phyloP scores from a whole-genome alignment of 805 yeast species.

The Suhomyces vadensis region DNA sequence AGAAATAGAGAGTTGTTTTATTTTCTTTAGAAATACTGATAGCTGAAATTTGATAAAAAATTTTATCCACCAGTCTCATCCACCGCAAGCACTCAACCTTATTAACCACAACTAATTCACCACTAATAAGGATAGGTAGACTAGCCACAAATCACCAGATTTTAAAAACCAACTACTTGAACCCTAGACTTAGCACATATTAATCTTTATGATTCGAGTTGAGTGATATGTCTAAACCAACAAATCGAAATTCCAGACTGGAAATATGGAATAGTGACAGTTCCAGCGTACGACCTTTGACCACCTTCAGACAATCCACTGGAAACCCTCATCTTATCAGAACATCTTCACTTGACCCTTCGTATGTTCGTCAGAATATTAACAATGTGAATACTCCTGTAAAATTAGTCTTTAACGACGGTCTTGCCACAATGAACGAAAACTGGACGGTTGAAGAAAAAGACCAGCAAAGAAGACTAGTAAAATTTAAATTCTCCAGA shows the following conservation, averaged over 20 bases:
- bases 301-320: background rate
- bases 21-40: no score
- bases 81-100: no score
- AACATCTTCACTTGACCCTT: constrained; percentile 26
- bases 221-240: background rate
- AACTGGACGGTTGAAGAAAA: constrained; percentile 51
- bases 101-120: no score
- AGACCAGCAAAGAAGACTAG: constrained; percentile 46
- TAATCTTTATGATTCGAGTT: no score
- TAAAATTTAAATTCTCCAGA: constrained; percentile 44
- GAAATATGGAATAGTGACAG: background rate
- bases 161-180: no score
- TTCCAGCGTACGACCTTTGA: background rate
- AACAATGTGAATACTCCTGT: constrained; percentile 28
- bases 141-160: no score
- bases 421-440: constrained; percentile 36
- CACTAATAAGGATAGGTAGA: no score
- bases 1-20: no score
- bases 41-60: no score
- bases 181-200: no score
- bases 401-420: constrained; percentile 28
- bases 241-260: background rate
- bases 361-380: constrained; percentile 19
- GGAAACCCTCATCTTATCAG: constrained; percentile 16
- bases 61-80: no score